Evolutionary conservation across 176 grass and related monocot species (phyloP), one percentile per base, ranked within the genome.

Genomic region (Melocanna baccifera): DNA sequence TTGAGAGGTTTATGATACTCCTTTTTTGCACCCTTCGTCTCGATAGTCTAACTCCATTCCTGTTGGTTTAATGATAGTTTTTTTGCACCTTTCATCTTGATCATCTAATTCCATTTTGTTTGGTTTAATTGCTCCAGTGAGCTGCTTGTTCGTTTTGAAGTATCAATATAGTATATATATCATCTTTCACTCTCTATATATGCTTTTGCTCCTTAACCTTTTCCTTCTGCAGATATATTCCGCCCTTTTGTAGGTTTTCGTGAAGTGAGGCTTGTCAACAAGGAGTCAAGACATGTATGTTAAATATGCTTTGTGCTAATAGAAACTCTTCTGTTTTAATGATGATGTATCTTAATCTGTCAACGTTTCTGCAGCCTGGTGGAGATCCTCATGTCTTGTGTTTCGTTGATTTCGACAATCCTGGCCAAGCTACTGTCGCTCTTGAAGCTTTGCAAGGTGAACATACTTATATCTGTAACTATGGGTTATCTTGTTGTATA

Each of bases 201-300:
- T 59, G 32, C 69, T 57, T 86, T 75, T 83, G 72, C 32, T 87
- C 91, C 94, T 82, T 90, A 76, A 88, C 83, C 32, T 50, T 79
- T 76, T 62, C 29, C 4, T 62, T 83, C 81, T 69, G 71, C 74
- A 99, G 97, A 99, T 78, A 96, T 99, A 83, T 99, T 99, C 63
- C 97, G 97, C 78, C 97, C 97, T 82, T 99, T 99, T 92, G 97
- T 99, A 77, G 97, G 97, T 75, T 99, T 96, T n/a, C 93, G 84
- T 80, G 97, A 99, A 87, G 97, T 99, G 50, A 91, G 97, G 76
- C 93, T 99, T 86, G 93, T 99, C 78, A 99, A 96, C 83, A 99
- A 99, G 81, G 97, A 99, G 87, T 91, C 93, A 25, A 92, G 90
- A 95, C 91, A 96, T 40, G 96, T 99, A 92, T 86, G 89, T 88